Conservation (phyloP, 306 rosid genomes). For the Astragalus glycyphyllos region DNA sequence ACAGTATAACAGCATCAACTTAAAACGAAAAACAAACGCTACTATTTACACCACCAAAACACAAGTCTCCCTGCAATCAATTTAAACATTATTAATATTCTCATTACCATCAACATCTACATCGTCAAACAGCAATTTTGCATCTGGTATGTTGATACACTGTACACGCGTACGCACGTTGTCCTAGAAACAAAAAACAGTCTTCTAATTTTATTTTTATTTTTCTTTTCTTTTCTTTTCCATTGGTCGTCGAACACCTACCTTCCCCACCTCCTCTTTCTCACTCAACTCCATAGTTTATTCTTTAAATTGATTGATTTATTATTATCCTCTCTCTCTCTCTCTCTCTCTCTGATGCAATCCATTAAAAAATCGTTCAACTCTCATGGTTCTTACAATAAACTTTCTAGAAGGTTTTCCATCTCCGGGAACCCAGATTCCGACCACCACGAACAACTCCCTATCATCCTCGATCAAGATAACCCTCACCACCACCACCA, state of each 20-base stretch:
- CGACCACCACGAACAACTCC: conserved; percentile 52
- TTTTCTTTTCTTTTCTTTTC: not conserved
- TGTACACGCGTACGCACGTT: conserved; percentile 17
- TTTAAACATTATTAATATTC: too few relatives aligned
- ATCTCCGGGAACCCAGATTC: conserved; percentile 21
- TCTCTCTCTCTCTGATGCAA: conserved; percentile 53
- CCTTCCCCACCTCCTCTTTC: not conserved
- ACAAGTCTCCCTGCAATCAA: not conserved
- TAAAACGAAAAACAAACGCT: not conserved
- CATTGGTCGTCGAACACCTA: not conserved
- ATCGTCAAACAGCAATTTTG: not conserved
- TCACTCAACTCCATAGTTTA: not conserved
- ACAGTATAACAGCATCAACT: not conserved
- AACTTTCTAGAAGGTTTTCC: conserved; percentile 43
- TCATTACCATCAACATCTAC: too few relatives aligned
- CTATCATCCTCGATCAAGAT: conserved; percentile 63
- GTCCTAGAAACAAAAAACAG: not conserved
- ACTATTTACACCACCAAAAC: not conserved
- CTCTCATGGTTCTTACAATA: conserved; percentile 56
- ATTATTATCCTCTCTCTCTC: not conserved
- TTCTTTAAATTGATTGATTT: not conserved
- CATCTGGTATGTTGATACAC: not conserved
- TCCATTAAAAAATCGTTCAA: conserved; percentile 66
- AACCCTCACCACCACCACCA: not conserved
- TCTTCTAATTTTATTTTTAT: not conserved